These are phyloP conservation scores for Cucurbitaria berberidis DNA, from an alignment of 2,329 filamentous ascomycete genomes.

Conservation along the genomic window DNA sequence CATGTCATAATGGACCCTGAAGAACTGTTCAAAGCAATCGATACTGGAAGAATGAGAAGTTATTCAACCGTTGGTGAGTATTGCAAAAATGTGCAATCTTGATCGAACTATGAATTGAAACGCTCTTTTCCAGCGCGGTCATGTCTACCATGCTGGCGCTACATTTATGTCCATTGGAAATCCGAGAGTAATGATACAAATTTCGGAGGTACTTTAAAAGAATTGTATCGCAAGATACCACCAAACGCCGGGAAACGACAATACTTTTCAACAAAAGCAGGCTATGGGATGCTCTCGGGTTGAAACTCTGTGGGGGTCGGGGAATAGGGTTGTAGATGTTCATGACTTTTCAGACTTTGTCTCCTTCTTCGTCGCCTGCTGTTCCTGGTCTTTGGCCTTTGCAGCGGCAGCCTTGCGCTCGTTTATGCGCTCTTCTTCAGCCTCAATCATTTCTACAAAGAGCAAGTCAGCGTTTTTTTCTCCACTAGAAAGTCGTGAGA, in stretches of 20 bases:
- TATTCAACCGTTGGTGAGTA: neutral
- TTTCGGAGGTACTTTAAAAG: slow-evolving; percentile 8
- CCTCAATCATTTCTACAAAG: slow-evolving; percentile 75
- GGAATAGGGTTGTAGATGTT: neutral
- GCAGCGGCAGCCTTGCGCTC: slow-evolving; percentile 52
- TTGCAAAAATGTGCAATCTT: neutral
- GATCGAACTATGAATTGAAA: neutral
- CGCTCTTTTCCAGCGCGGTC: neutral
- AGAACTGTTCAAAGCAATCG: neutral
- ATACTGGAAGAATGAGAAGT: neutral
- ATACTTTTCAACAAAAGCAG: neutral
- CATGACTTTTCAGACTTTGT: neutral
- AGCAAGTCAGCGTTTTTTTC: slow-evolving; percentile 32
- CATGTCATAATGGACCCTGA: slow-evolving; percentile 34
- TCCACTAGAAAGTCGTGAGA: neutral
- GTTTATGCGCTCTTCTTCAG: slow-evolving; percentile 70
- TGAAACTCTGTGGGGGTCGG: neutral
- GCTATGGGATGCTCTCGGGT: neutral
- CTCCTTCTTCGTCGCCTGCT: slow-evolving; percentile 33
- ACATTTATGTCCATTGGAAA: slow-evolving; percentile 6
- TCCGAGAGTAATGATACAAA: slow-evolving; percentile 21
- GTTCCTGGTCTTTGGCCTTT: slow-evolving; percentile 22
- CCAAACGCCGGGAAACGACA: slow-evolving; percentile 27
- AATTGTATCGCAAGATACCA: slow-evolving; percentile 2
- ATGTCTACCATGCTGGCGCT: slow-evolving; percentile 7